Conservation (phyloP, 2,329 filamentous ascomycete genomes). For the Paraphoma sp. region DNA sequence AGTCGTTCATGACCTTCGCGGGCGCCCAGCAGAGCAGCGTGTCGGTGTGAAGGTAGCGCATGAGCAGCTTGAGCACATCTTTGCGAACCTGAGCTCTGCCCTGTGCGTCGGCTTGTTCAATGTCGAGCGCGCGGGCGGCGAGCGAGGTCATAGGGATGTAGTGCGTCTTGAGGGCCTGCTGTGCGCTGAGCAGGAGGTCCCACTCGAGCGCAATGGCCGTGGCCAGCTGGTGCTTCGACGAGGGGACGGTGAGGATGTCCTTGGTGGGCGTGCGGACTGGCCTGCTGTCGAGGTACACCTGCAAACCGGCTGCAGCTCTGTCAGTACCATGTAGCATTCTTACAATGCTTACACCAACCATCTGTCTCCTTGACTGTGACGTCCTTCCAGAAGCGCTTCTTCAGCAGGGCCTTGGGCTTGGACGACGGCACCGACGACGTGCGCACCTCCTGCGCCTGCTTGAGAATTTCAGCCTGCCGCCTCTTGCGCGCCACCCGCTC, state of each 20-base stretch:
- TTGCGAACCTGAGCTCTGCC: slow-evolving; percentile 63
- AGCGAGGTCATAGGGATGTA: slow-evolving; percentile 90
- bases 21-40: slow-evolving; percentile 90
- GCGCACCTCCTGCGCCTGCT: slow-evolving; percentile 53
- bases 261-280: slow-evolving; percentile 81
- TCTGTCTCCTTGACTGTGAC: slow-evolving; percentile 69
- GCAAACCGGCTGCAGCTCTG: slow-evolving; percentile 51
- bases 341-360: slow-evolving; percentile 46
- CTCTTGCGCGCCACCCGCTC: slow-evolving; percentile 57
- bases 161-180: slow-evolving; percentile 85
- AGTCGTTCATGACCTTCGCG: slow-evolving; percentile 57
- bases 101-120: slow-evolving; percentile 69
- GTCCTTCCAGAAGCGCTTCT: slow-evolving; percentile 88
- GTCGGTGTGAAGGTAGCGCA: slow-evolving; percentile 92
- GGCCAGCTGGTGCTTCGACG: slow-evolving; percentile 80
- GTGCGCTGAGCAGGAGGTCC: slow-evolving; percentile 81
- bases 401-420: slow-evolving; percentile 59
- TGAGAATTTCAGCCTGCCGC: slow-evolving; percentile 58
- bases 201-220: slow-evolving; percentile 89
- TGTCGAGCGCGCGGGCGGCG: slow-evolving; percentile 81
- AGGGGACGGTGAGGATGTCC: slow-evolving; percentile 73
- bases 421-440: slow-evolving; percentile 38
- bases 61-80: slow-evolving; percentile 70
- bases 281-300: slow-evolving; percentile 78
- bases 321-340: neutral